Evolutionary conservation across 2,329 filamentous ascomycete species (phyloP).

Genomic region (Cordyceps farinosa): DNA sequence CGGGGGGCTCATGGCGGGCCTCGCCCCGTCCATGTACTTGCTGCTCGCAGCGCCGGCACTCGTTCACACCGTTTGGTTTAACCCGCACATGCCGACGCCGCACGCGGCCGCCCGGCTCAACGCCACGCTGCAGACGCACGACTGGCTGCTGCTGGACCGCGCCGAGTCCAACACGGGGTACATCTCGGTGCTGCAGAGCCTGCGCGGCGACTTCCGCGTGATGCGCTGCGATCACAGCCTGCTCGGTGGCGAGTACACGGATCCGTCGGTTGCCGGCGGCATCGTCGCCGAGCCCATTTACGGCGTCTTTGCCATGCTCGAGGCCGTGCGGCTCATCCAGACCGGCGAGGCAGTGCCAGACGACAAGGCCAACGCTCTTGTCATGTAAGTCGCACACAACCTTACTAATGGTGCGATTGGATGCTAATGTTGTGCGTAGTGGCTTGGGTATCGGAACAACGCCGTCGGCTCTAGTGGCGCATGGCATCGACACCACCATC

Average conservation of each 20-base stretch:
- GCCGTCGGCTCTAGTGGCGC: conserved; percentile 77
- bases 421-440: conserved; percentile 37
- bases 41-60: conserved; percentile 68
- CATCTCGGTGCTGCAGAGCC: conserved; percentile 80
- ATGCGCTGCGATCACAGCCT: conserved; percentile 94
- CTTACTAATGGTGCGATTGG: no score
- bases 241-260: conserved; percentile 86
- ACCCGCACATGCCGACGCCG: conserved; percentile 67
- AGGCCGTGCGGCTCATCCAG: conserved; percentile 80
- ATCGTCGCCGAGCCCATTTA: conserved; percentile 82
- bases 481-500: conserved; percentile 88
- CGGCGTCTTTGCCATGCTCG: conserved; percentile 91
- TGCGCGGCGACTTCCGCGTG: conserved; percentile 66
- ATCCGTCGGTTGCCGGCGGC: conserved; percentile 40
- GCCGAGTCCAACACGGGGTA: conserved; percentile 88
- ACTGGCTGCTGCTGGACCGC: conserved; percentile 75
- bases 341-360: conserved; percentile 52
- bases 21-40: conserved; percentile 67
- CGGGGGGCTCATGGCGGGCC: conserved; percentile 58
- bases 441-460: conserved; percentile 92
- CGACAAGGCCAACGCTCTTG: conserved; percentile 70
- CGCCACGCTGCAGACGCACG: conserved; percentile 56
- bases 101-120: conserved; percentile 62
- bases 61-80: conserved; percentile 66
- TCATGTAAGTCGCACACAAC: conserved; percentile 61